These are phyloP conservation scores for Lentinula detonsa DNA, from an alignment of 768 basidiomycete species.

Conservation along the genomic window DNA sequence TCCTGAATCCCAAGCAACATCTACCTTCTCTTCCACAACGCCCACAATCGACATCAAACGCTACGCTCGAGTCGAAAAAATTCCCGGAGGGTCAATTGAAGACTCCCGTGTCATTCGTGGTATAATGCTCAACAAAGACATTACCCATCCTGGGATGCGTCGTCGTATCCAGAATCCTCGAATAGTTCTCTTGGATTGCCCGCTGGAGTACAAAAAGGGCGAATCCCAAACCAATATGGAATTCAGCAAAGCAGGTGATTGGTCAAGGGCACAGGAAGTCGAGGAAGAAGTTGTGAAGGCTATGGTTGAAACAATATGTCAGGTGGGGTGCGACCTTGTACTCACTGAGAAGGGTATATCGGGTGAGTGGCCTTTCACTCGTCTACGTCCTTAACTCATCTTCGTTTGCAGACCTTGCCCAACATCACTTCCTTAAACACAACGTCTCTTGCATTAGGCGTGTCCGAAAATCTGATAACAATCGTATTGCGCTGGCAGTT, in stretches of 20 bases:
- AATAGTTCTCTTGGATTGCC: slow-evolving; percentile 88
- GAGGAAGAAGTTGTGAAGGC: slow-evolving; percentile 96
- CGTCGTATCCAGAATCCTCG: slow-evolving; percentile 85
- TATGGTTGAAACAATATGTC: slow-evolving; percentile 71
- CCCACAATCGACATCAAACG: slow-evolving; percentile 91
- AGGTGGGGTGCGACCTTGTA: slow-evolving; percentile 92
- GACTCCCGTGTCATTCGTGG: slow-evolving; percentile 81
- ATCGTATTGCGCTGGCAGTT: slow-evolving; percentile 92
- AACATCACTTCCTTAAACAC: slow-evolving; percentile 81
- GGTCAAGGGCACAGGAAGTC: slow-evolving; percentile 86
- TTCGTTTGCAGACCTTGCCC: slow-evolving; percentile 69
- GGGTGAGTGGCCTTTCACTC: slow-evolving; percentile 43
- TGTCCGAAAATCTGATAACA: slow-evolving; percentile 99
- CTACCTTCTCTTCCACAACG: background rate
- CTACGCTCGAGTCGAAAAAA: slow-evolving; percentile 95
- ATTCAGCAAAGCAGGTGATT: slow-evolving; percentile 90
- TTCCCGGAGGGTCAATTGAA: slow-evolving; percentile 97
- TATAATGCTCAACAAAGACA: slow-evolving; percentile 98
- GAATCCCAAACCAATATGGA: slow-evolving; percentile 99
- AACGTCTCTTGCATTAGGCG: slow-evolving; percentile 92
- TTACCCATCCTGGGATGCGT: slow-evolving; percentile 96
- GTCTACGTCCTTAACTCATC: background rate
- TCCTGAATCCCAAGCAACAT: slow-evolving; percentile 26
- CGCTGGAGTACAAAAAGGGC: slow-evolving; percentile 98
- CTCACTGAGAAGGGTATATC: slow-evolving; percentile 98